Conservation (phyloP, 495 filamentous ascomycete species). For the Trichoderma reesei region DNA sequence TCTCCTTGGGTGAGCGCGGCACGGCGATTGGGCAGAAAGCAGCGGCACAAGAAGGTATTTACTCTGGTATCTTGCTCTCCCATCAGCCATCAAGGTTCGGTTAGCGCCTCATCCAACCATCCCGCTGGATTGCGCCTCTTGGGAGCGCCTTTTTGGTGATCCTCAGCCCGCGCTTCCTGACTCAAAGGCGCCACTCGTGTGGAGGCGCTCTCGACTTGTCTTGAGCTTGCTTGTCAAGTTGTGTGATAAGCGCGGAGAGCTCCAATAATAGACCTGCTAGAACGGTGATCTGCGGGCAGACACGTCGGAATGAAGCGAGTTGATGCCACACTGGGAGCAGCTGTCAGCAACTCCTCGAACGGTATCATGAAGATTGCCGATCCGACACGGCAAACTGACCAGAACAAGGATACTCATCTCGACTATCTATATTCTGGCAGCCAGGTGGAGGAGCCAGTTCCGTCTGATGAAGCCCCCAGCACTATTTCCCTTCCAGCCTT, state of each 20-base stretch:
- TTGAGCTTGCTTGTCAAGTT: background rate
- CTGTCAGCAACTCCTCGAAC: too few species aligned
- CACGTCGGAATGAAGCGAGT: background rate
- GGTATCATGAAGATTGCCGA: too few species aligned
- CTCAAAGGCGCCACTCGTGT: background rate
- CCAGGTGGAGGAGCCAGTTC: too few species aligned
- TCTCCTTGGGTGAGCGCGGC: background rate
- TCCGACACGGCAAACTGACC: too few species aligned
- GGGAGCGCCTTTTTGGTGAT: background rate
- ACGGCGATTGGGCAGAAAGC: background rate
- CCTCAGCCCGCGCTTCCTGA: constrained; percentile 3
- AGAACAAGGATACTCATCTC: too few species aligned
- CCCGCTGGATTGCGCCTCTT: too few species aligned
- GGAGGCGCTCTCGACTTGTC: background rate
- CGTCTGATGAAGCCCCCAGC: too few species aligned
- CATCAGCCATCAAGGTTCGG: background rate
- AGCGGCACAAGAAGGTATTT: background rate
- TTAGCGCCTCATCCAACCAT: background rate
- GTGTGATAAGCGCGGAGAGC: too few species aligned
- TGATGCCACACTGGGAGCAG: too few species aligned
- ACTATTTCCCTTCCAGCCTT: too few species aligned
- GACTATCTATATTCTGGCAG: too few species aligned
- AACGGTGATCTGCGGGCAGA: background rate
- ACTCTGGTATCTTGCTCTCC: background rate
- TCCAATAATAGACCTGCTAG: too few species aligned